Evolutionary conservation across 2,329 filamentous ascomycete species (phyloP).

Genomic region (Penicillium sp.): DNA sequence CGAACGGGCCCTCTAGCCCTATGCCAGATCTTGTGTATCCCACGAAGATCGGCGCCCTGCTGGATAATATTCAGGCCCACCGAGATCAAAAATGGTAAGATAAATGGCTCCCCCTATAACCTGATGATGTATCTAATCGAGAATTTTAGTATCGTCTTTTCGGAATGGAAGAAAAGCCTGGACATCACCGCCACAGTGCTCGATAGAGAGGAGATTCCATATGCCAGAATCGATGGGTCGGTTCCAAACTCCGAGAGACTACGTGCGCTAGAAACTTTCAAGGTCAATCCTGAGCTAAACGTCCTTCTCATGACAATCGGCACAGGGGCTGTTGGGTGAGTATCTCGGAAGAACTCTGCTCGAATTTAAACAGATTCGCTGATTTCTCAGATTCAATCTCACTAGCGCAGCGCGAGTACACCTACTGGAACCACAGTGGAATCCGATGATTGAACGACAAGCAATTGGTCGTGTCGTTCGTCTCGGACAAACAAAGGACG

Average conservation of each 20-base stretch:
- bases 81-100: background rate
- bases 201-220: background rate
- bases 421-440: conserved; percentile 94
- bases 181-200: background rate
- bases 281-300: background rate
- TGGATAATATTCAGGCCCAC: background rate
- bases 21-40: background rate
- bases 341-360: background rate
- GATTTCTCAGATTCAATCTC: conserved; percentile 5
- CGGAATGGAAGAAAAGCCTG: background rate
- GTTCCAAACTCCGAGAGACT: background rate
- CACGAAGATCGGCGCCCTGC: background rate
- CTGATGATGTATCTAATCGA: background rate
- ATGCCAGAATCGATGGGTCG: background rate
- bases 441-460: conserved; percentile 85
- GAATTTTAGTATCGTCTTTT: background rate
- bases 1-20: background rate
- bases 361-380: too few relatives aligned
- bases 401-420: conserved; percentile 15
- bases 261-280: background rate
- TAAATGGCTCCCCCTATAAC: background rate
- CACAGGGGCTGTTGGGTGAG: background rate
- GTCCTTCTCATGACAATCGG: background rate
- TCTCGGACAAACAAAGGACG: conserved; percentile 77
- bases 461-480: conserved; percentile 86